These are phyloP conservation scores for Colletotrichum aenigma DNA, from an alignment of 2,329 filamentous ascomycete species.

Conservation along the genomic window DNA sequence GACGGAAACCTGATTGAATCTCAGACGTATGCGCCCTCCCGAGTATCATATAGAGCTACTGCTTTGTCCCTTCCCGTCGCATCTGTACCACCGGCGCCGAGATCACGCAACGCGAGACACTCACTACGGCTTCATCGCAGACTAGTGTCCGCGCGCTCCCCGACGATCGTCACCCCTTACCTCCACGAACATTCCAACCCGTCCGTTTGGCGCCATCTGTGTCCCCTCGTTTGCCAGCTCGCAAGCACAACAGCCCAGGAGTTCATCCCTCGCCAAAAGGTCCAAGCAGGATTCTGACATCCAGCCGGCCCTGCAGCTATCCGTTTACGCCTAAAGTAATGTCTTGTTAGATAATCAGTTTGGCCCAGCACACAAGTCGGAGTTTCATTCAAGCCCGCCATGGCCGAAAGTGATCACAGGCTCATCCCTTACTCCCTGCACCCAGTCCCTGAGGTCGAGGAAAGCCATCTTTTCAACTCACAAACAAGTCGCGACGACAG, in stretches of 20 bases:
- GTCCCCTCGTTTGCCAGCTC: neutral
- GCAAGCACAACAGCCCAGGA: neutral
- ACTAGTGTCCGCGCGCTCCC: neutral
- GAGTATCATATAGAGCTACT: neutral
- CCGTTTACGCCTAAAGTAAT: neutral
- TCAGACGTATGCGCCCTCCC: neutral
- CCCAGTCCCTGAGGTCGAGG: constrained; percentile 5
- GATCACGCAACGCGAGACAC: neutral
- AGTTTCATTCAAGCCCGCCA: neutral
- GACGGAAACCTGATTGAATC: neutral
- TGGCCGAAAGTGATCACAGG: neutral
- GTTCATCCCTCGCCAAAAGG: neutral
- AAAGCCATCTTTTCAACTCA: neutral
- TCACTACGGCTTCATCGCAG: neutral
- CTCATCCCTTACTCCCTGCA: neutral
- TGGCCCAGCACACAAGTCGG: neutral
- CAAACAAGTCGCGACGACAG: neutral
- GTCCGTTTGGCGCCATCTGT: neutral
- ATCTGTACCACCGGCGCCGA: neutral
- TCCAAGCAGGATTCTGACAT: neutral
- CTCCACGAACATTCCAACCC: neutral
- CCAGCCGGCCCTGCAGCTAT: neutral
- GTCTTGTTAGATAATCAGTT: constrained; percentile 5
- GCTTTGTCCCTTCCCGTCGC: neutral
- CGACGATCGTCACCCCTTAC: neutral